Conservation (phyloP, 441 rosid species). For the Pelargonium myrrhifolium region DNA sequence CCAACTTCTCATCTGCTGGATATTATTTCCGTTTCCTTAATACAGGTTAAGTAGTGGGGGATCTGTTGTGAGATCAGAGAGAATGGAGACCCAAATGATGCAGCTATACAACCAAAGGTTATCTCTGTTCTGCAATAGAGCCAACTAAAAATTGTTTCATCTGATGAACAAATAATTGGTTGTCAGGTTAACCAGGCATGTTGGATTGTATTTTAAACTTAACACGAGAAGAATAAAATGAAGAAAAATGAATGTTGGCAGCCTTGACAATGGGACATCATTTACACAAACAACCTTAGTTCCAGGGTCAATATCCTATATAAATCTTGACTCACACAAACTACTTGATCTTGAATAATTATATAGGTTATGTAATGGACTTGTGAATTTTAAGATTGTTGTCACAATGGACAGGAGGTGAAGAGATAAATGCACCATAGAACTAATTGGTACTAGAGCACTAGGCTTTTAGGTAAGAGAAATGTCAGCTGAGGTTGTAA, state of each 20-base stretch:
- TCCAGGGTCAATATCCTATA: background rate
- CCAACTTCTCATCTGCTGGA: conserved; percentile 15
- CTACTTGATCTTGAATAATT: conserved; percentile 2
- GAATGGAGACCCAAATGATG: conserved; percentile 54
- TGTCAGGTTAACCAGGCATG: background rate
- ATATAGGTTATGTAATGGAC: background rate
- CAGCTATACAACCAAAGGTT: conserved; percentile 46
- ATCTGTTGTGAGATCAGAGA: conserved; percentile 80
- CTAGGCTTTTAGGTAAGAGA: background rate
- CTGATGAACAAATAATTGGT: background rate
- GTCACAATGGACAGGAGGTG: conserved; percentile 1
- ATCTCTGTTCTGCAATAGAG: conserved; percentile 6
- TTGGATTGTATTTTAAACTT: background rate
- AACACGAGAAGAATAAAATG: background rate
- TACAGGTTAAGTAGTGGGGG: conserved; percentile 52
- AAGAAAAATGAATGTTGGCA: background rate
- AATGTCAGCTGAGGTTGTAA: background rate
- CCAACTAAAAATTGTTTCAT: background rate
- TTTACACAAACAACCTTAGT: background rate
- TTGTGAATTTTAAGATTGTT: background rate
- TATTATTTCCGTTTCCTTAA: conserved; percentile 6
- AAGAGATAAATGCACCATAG: background rate
- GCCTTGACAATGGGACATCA: background rate
- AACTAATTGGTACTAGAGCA: background rate
- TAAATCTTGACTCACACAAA: background rate